Evolutionary conservation across 2,329 filamentous ascomycete genomes (phyloP).

Genomic region (Colletotrichum noveboracense): DNA sequence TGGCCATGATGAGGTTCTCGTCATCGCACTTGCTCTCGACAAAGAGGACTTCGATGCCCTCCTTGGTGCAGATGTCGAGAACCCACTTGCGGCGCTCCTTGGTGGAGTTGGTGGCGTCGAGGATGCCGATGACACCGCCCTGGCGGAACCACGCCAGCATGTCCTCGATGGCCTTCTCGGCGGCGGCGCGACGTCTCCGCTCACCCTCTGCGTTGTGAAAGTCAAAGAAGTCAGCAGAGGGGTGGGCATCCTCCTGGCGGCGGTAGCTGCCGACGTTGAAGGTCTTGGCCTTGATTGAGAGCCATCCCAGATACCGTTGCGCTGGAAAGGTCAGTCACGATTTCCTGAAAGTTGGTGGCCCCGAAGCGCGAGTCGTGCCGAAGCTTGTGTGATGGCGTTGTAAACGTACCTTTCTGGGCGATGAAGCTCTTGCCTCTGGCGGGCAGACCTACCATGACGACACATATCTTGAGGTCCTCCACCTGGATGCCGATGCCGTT

Average conservation of each 20-base stretch:
- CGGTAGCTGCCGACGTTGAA: conserved; percentile 99
- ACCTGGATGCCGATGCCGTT: conserved; percentile 81
- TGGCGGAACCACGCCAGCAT: conserved; percentile 92
- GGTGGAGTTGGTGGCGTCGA: conserved; percentile 97
- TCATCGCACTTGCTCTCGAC: conserved; percentile 98
- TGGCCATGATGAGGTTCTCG: conserved; percentile 95
- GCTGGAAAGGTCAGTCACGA: conserved; percentile 52
- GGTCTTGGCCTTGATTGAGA: conserved; percentile 89
- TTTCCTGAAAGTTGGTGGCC: no score
- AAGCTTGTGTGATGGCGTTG: neutral
- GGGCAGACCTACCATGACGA: conserved; percentile 97
- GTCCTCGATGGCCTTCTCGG: conserved; percentile 88
- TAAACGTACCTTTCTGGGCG: conserved; percentile 82
- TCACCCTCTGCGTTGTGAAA: conserved; percentile 89
- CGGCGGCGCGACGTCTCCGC: conserved; percentile 83
- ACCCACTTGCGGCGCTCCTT: conserved; percentile 92
- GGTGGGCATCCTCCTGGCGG: conserved; percentile 86
- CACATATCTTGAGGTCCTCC: conserved; percentile 95
- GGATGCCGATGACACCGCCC: conserved; percentile 84
- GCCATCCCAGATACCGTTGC: conserved; percentile 94
- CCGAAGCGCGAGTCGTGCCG: neutral
- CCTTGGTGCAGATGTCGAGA: conserved; percentile 74
- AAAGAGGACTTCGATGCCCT: conserved; percentile 88
- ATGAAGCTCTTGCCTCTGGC: conserved; percentile 97
- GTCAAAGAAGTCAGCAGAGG: conserved; percentile 94